Percentiles rank a stretch among this genome's conserved stretches.
phyloP scores from a whole-genome alignment of 192 early-diverging fungal species.

The Coemansia sp. region DNA sequence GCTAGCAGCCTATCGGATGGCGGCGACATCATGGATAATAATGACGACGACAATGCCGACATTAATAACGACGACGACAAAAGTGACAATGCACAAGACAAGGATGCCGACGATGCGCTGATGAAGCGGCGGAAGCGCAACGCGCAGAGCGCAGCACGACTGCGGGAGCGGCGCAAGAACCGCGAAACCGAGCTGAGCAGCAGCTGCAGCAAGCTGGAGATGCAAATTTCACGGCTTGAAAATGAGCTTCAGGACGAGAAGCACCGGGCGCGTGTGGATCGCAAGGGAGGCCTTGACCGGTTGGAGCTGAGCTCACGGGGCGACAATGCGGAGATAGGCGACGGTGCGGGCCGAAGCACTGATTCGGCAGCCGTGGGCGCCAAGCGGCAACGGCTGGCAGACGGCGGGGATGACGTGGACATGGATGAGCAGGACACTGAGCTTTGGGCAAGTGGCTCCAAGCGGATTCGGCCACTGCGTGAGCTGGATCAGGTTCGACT shows the following conservation, averaged over 20 bases:
- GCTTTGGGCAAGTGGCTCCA: neutral
- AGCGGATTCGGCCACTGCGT: conserved; percentile 31
- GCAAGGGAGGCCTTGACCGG: neutral
- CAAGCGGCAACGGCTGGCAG: conserved; percentile 18
- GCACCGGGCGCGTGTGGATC: conserved; percentile 22
- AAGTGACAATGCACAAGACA: neutral
- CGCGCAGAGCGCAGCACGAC: conserved; percentile 50
- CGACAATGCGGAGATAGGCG: neutral
- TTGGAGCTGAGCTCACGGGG: neutral
- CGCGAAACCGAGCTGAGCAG: conserved; percentile 36
- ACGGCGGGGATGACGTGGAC: conserved; percentile 13
- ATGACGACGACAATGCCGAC: too few species aligned
- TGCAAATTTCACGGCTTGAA: conserved; percentile 36
- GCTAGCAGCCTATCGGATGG: neutral
- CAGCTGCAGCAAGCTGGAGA: conserved; percentile 35
- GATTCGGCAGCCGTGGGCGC: conserved; percentile 3
- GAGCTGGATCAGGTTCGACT: conserved; percentile 51
- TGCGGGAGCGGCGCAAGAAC: conserved; percentile 52
- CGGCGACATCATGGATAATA: neutral
- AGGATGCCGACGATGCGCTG: conserved; percentile 38
- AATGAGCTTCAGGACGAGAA: conserved; percentile 42
- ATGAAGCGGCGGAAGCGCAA: conserved; percentile 51
- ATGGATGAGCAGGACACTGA: conserved; percentile 14
- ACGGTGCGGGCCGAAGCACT: neutral
- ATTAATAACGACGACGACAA: conserved; percentile 7